Evolutionary conservation across 1,139 yeast genomes (phyloP).

Genomic region (Candida sanyaensis): DNA sequence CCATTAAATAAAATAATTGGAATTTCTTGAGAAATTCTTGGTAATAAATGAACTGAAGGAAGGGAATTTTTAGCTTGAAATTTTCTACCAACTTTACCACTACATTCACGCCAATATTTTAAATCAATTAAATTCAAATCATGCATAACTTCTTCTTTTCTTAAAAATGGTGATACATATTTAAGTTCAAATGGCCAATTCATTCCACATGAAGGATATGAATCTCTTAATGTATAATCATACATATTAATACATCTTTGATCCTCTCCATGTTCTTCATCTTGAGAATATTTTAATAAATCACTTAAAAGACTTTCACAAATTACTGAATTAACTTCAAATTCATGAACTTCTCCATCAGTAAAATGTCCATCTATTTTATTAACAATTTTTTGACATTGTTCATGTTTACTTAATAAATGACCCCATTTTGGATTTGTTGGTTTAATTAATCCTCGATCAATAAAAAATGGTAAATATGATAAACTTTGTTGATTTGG

Average conservation of each 20-base stretch:
- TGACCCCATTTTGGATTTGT: slow-evolving; percentile 38
- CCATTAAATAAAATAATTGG: slow-evolving; percentile 83
- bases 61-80: slow-evolving; percentile 55
- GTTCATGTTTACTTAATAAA: slow-evolving; percentile 54
- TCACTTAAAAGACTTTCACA: slow-evolving; percentile 53
- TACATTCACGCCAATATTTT: slow-evolving; percentile 77
- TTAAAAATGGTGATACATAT: slow-evolving; percentile 61
- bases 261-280: slow-evolving; percentile 24
- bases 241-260: slow-evolving; percentile 78
- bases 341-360: slow-evolving; percentile 23
- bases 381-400: slow-evolving; percentile 58
- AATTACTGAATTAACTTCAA: slow-evolving; percentile 30
- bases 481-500: slow-evolving; percentile 84
- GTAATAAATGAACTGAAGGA: slow-evolving; percentile 68
- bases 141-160: slow-evolving; percentile 52
- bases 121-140: slow-evolving; percentile 55
- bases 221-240: slow-evolving; percentile 70
- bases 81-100: slow-evolving; percentile 51
- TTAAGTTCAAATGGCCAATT: slow-evolving; percentile 87
- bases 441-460: slow-evolving; percentile 54
- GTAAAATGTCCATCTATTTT: slow-evolving; percentile 26
- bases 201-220: slow-evolving; percentile 86
- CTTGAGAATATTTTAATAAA: slow-evolving; percentile 40
- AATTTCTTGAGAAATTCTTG: slow-evolving; percentile 58
- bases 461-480: slow-evolving; percentile 70